Evolutionary conservation across 371 early-diverging fungal genomes (phyloP).

Genomic region (Rhizopus stolonifer): DNA sequence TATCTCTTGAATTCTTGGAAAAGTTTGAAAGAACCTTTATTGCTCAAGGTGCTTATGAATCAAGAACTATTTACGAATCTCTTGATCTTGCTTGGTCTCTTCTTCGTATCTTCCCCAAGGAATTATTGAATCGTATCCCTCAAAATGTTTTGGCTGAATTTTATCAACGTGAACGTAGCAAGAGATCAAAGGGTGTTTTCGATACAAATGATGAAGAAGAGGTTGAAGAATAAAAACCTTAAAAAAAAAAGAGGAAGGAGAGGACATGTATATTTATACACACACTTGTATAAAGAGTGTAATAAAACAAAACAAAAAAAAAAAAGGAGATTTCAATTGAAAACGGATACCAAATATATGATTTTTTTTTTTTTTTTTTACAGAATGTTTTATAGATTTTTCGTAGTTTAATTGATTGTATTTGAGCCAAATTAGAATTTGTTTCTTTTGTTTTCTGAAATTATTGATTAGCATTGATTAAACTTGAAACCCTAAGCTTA

Average conservation of each 20-base stretch:
- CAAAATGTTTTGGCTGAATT: slow-evolving; percentile 94
- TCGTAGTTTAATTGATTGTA: too few relatives aligned
- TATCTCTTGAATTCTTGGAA: slow-evolving; percentile 98
- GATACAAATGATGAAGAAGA: slow-evolving; percentile 49
- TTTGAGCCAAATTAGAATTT: too few relatives aligned
- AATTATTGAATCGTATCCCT: slow-evolving; percentile 99
- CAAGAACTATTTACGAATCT: slow-evolving; percentile 96
- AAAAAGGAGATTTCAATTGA: too few relatives aligned
- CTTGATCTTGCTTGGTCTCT: slow-evolving; percentile 99
- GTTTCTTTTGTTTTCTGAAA: too few relatives aligned
- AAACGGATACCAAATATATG: too few relatives aligned
- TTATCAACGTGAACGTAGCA: slow-evolving; percentile 83
- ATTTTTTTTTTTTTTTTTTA: too few relatives aligned
- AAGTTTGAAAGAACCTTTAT: slow-evolving; percentile 99
- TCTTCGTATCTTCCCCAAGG: slow-evolving; percentile 99
- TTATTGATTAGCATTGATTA: too few relatives aligned
- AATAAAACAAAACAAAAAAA: too few relatives aligned
- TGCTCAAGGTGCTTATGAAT: slow-evolving; percentile 92
- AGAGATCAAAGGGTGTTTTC: slow-evolving; percentile 53
- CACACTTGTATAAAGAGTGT: too few relatives aligned
- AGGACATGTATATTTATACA: too few relatives aligned
- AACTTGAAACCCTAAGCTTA: too few relatives aligned
- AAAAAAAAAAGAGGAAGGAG: not conserved
- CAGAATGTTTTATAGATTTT: too few relatives aligned
- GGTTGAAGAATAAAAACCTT: slow-evolving; percentile 1